A percentile compares a stretch with the other conserved stretches of the same genome.
Evolutionary conservation across 306 rosid species (phyloP).

Genomic region (Quercus dentata): DNA sequence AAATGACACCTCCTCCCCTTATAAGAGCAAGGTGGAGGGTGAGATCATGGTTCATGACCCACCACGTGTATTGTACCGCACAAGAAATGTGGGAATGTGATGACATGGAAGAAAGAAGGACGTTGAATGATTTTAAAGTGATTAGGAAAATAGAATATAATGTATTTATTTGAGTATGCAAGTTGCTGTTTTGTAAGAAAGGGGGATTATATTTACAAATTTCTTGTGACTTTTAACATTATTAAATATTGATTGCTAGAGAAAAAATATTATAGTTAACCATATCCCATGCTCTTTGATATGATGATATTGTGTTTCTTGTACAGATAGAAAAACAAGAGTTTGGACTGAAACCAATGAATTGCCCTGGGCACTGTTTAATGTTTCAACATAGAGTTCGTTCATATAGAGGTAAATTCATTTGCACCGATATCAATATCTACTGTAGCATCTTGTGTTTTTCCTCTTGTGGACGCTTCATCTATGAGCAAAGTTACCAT

Average conservation of each 20-base stretch:
- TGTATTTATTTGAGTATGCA: neutral
- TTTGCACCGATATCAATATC: neutral
- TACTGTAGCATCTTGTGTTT: neutral
- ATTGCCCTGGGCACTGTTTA: conserved; percentile 99
- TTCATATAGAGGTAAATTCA: conserved; percentile 72
- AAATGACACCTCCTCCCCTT: too few species aligned
- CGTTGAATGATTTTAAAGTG: neutral
- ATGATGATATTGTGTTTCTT: neutral
- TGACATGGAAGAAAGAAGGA: neutral
- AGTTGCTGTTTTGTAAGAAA: neutral
- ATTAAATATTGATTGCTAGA: neutral
- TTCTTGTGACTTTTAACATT: neutral
- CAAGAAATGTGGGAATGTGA: neutral
- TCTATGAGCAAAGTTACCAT: neutral
- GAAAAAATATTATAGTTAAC: neutral
- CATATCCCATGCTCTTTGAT: neutral
- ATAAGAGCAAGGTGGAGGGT: too few species aligned
- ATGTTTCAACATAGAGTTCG: conserved; percentile 95
- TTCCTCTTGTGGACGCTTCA: neutral
- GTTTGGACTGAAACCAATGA: conserved; percentile 97
- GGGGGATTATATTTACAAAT: neutral
- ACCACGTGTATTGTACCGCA: too few species aligned
- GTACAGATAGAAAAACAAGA: conserved; percentile 91
- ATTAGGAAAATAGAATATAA: neutral
- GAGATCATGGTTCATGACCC: too few species aligned